These are phyloP conservation scores for Neoboletus magnificus DNA, from an alignment of 768 basidiomycete genomes.

Conservation along the genomic window DNA sequence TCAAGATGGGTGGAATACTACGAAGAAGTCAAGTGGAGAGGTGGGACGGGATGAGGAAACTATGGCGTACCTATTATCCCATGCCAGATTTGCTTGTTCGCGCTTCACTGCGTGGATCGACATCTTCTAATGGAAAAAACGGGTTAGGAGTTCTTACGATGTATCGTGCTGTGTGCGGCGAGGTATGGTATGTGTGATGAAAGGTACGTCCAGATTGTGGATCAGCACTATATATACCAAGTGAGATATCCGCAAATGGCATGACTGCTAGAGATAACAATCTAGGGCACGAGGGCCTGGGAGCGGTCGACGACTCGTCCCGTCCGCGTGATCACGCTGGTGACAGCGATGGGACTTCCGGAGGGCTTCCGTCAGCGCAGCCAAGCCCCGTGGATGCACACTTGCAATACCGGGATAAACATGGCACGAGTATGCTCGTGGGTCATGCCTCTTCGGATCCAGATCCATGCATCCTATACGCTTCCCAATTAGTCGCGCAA, in stretches of 20 bases:
- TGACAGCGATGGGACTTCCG: too few relatives aligned
- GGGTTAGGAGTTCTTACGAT: background rate
- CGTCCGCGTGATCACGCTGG: too few relatives aligned
- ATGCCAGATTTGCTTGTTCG: slow-evolving; percentile 51
- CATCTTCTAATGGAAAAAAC: slow-evolving; percentile 19
- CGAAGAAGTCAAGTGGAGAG: background rate
- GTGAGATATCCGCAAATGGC: slow-evolving; percentile 3
- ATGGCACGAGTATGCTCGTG: too few relatives aligned
- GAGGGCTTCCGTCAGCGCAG: too few relatives aligned
- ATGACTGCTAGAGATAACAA: background rate
- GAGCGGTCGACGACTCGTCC: too few relatives aligned
- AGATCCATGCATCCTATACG: too few relatives aligned
- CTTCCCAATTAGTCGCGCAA: too few relatives aligned
- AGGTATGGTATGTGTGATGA: background rate
- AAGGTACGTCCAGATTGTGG: slow-evolving; percentile 8
- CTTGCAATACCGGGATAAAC: too few relatives aligned
- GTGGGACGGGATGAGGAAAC: background rate
- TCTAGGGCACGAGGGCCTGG: too few relatives aligned
- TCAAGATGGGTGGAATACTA: slow-evolving; percentile 52
- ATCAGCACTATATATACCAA: slow-evolving; percentile 9
- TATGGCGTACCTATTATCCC: slow-evolving; percentile 52
- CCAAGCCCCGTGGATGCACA: too few relatives aligned
- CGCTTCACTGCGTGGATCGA: slow-evolving; percentile 57
- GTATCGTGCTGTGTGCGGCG: background rate
- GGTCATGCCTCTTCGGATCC: too few relatives aligned